Conservation (phyloP, 2,329 filamentous ascomycete genomes). For the Pseudogymnoascus sp. region DNA sequence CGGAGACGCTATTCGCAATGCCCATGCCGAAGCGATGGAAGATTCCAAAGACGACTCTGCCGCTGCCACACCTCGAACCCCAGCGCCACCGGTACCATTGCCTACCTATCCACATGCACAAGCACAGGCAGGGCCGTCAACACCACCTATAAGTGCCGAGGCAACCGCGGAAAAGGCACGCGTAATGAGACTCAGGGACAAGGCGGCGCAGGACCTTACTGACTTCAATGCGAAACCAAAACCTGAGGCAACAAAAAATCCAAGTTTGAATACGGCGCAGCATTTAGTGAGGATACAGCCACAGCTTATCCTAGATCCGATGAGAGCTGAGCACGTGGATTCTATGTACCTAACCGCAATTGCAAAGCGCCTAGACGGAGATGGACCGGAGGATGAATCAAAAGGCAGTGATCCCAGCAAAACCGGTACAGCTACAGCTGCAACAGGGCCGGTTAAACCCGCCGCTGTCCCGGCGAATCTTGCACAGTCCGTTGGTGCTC, state of each 20-base stretch:
- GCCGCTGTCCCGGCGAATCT: slow-evolving; percentile 14
- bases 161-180: slow-evolving; percentile 54
- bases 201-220: slow-evolving; percentile 45
- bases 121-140: slow-evolving; percentile 20
- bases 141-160: slow-evolving; percentile 39
- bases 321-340: slow-evolving; percentile 69
- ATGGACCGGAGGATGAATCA: slow-evolving; percentile 13
- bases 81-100: not conserved
- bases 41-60: slow-evolving; percentile 22
- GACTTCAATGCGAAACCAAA: slow-evolving; percentile 25
- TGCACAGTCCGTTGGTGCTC: not conserved
- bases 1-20: slow-evolving; percentile 47
- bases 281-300: slow-evolving; percentile 52
- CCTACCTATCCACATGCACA: not conserved
- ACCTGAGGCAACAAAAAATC: slow-evolving; percentile 44
- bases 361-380: slow-evolving; percentile 37
- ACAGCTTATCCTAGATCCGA: slow-evolving; percentile 68
- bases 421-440: not conserved
- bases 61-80: not conserved
- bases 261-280: slow-evolving; percentile 46
- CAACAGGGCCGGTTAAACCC: not conserved
- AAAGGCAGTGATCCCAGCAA: not conserved
- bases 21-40: slow-evolving; percentile 15
- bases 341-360: slow-evolving; percentile 62
- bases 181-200: slow-evolving; percentile 48